Conservation (phyloP, 345 rosid species). For the Eucalyptus sp. region DNA sequence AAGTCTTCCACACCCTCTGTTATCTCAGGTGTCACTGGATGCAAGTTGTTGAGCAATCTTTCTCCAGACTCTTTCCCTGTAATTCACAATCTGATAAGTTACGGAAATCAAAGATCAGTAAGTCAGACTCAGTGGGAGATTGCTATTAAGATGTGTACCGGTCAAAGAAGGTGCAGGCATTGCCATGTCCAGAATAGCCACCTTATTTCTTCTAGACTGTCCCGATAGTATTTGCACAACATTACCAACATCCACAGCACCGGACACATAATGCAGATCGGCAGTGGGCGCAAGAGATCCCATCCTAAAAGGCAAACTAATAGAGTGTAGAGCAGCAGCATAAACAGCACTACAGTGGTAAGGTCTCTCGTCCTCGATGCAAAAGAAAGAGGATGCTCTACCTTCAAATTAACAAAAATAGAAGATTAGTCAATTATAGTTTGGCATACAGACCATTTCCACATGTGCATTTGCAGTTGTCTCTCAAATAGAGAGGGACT, state of each 20-base stretch:
- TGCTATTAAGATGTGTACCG: slow-evolving; percentile 14
- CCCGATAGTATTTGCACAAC: slow-evolving; percentile 46
- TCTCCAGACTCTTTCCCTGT: slow-evolving; percentile 34
- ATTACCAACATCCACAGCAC: slow-evolving; percentile 45
- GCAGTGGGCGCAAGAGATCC: slow-evolving; percentile 31
- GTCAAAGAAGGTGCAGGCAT: slow-evolving; percentile 63
- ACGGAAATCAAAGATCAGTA: not conserved
- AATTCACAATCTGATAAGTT: not conserved
- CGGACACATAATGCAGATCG: slow-evolving; percentile 33
- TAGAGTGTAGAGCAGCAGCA: slow-evolving; percentile 77
- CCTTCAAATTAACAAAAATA: slow-evolving; percentile 24
- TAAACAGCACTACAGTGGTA: slow-evolving; percentile 77
- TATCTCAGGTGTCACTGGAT: slow-evolving; percentile 61
- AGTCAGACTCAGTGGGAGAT: not conserved
- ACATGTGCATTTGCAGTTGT: not conserved
- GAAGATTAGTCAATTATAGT: not conserved
- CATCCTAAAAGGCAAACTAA: slow-evolving; percentile 64
- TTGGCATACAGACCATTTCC: not conserved
- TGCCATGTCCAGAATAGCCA: slow-evolving; percentile 55
- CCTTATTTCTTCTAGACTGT: slow-evolving; percentile 62
- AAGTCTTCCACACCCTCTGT: slow-evolving; percentile 49
- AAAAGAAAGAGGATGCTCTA: slow-evolving; percentile 47
- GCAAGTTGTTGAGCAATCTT: slow-evolving; percentile 32
- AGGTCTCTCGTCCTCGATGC: slow-evolving; percentile 56
- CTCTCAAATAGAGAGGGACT: not conserved